phyloP scores from a whole-genome alignment of 805 yeast species.

The Wickerhamomyces kurtzmanii region DNA sequence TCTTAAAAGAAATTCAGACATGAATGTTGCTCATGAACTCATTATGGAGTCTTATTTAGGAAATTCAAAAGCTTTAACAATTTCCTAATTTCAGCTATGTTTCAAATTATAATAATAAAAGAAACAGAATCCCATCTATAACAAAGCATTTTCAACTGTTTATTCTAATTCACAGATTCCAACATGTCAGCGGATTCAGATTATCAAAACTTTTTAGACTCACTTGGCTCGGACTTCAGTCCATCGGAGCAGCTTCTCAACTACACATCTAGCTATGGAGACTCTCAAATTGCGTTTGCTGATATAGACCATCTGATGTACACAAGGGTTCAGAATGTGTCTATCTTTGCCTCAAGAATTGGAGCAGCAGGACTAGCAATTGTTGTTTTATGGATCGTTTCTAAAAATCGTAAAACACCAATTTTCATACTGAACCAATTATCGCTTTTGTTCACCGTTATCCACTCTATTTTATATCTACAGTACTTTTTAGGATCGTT shows the following conservation, averaged over 20 bases:
- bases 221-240: slow-evolving; percentile 11
- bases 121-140: too few relatives aligned
- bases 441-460: slow-evolving; percentile 41
- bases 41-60: too few relatives aligned
- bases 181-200: too few relatives aligned
- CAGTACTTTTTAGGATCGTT: slow-evolving; percentile 44
- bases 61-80: too few relatives aligned
- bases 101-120: too few relatives aligned
- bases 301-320: slow-evolving; percentile 30
- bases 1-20: too few relatives aligned
- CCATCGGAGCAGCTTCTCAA: slow-evolving; percentile 21
- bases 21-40: too few relatives aligned
- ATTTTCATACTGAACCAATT: slow-evolving; percentile 65
- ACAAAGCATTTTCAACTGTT: too few relatives aligned
- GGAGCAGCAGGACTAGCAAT: slow-evolving; percentile 44
- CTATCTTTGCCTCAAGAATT: slow-evolving; percentile 46
- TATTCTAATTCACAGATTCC: too few relatives aligned
- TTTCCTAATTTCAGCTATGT: too few relatives aligned
- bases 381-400: slow-evolving; percentile 34
- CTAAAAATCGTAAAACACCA: slow-evolving; percentile 49
- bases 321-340: slow-evolving; percentile 24
- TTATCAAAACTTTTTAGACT: too few relatives aligned
- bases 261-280: slow-evolving; percentile 34
- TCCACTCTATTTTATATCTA: slow-evolving; percentile 55
- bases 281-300: slow-evolving; percentile 23